These are phyloP conservation scores for Beauveria rudraprayagi DNA, from an alignment of 2,329 filamentous ascomycete species.

Conservation along the genomic window DNA sequence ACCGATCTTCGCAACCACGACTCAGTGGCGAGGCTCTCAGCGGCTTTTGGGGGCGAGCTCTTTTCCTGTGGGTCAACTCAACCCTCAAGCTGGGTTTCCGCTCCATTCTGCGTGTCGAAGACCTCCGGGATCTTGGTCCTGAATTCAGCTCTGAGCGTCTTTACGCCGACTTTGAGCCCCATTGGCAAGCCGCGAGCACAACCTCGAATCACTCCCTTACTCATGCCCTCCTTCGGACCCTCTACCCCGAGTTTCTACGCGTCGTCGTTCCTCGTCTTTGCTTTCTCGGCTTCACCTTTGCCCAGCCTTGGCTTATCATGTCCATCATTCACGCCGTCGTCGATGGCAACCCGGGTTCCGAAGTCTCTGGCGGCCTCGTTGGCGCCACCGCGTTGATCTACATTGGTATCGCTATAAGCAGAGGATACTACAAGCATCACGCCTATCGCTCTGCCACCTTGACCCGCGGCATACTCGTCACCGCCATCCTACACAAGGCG, in stretches of 20 bases:
- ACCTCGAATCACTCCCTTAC: conserved; percentile 7
- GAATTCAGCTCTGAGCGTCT: conserved; percentile 7
- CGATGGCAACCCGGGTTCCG: background rate
- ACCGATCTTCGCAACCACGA: conserved; percentile 1
- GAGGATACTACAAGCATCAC: conserved; percentile 9
- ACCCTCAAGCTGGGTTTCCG: conserved; percentile 8
- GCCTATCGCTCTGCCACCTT: conserved; percentile 6
- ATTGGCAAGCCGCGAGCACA: conserved; percentile 1
- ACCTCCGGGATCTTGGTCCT: conserved; percentile 8
- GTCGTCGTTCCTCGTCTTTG: conserved; percentile 3
- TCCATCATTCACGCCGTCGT: background rate
- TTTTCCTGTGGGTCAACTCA: conserved; percentile 11
- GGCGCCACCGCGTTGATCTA: conserved; percentile 9
- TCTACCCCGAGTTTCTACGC: conserved; percentile 4
- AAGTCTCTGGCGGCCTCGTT: conserved; percentile 2
- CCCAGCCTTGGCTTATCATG: conserved; percentile 7
- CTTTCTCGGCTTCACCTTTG: conserved; percentile 8
- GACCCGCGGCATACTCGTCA: conserved; percentile 8
- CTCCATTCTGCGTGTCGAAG: conserved; percentile 1
- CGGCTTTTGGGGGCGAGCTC: conserved; percentile 15
- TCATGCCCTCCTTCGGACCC: background rate
- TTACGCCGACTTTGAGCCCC: background rate
- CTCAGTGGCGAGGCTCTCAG: conserved; percentile 17
- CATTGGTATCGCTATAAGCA: conserved; percentile 5
- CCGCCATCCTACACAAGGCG: conserved; percentile 6